Evolutionary conservation across 768 basidiomycete species (phyloP).

Genomic region (Pisolithus orientalis): DNA sequence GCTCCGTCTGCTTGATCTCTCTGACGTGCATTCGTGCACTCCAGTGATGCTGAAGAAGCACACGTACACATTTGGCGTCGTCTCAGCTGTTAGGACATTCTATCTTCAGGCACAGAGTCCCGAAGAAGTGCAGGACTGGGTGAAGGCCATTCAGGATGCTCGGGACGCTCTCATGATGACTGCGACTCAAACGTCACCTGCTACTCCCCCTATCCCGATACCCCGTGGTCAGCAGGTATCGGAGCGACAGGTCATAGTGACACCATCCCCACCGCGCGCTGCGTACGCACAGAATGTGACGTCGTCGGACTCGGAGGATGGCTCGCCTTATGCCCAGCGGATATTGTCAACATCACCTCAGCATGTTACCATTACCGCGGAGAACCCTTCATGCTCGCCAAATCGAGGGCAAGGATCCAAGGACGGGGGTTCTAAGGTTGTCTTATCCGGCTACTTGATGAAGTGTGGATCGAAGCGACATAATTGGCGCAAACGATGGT

Average conservation of each 20-base stretch:
- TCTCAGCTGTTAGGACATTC: slow-evolving; percentile 85
- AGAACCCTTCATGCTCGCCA: slow-evolving; percentile 33
- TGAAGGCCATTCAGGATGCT: slow-evolving; percentile 72
- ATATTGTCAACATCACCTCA: slow-evolving; percentile 42
- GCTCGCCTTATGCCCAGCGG: slow-evolving; percentile 40
- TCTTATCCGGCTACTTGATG: slow-evolving; percentile 90
- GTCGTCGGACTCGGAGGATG: slow-evolving; percentile 78
- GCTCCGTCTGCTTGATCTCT: slow-evolving; percentile 78
- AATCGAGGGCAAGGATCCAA: slow-evolving; percentile 34
- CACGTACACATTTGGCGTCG: slow-evolving; percentile 82
- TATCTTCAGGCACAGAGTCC: slow-evolving; percentile 77
- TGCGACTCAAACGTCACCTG: slow-evolving; percentile 49
- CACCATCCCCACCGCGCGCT: slow-evolving; percentile 44
- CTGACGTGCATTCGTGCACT: slow-evolving; percentile 86
- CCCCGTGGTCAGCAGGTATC: slow-evolving; percentile 30
- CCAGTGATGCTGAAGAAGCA: slow-evolving; percentile 86
- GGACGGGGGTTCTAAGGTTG: slow-evolving; percentile 64
- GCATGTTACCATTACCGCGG: background rate
- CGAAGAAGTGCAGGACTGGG: slow-evolving; percentile 79
- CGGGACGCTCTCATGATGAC: slow-evolving; percentile 58
- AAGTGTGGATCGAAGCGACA: slow-evolving; percentile 92
- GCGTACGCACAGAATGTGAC: slow-evolving; percentile 47
- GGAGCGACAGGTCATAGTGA: slow-evolving; percentile 29
- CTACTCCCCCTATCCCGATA: slow-evolving; percentile 48
- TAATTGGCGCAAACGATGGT: slow-evolving; percentile 97